Conservation (phyloP, 768 basidiomycete genomes). For the Astraeus odoratus region DNA sequence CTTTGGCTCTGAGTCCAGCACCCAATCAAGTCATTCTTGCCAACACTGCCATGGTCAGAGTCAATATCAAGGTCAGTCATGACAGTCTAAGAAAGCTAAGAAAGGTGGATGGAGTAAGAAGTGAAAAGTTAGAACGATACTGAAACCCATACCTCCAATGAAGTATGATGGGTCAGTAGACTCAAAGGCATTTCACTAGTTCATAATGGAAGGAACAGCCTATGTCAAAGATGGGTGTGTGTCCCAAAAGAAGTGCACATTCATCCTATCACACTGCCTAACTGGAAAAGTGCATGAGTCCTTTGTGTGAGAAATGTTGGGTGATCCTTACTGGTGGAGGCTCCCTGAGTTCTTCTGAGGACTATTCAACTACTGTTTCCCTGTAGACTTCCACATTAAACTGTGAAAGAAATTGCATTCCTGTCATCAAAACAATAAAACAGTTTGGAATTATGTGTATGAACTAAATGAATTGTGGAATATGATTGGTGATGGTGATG, state of each 20-base stretch:
- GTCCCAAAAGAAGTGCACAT: conserved; percentile 6
- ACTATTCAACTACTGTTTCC: conserved; percentile 35
- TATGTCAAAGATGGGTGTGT: conserved; percentile 17
- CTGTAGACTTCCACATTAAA: conserved; percentile 14
- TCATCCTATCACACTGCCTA: conserved; percentile 24
- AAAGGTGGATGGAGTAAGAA: neutral
- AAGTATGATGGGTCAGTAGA: neutral
- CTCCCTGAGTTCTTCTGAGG: conserved; percentile 25
- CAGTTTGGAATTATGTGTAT: conserved; percentile 27
- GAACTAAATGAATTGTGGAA: conserved; percentile 28
- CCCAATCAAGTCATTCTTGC: too few relatives aligned
- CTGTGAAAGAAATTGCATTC: conserved; percentile 20
- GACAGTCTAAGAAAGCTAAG: neutral
- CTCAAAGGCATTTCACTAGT: neutral
- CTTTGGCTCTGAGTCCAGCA: too few relatives aligned
- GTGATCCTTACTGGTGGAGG: conserved; percentile 19
- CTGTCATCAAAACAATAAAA: conserved; percentile 18
- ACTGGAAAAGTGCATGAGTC: conserved; percentile 26
- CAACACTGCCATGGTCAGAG: too few relatives aligned
- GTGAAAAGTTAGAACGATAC: too few relatives aligned
- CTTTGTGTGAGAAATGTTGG: conserved; percentile 25
- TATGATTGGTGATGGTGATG: conserved; percentile 24
- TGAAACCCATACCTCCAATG: neutral
- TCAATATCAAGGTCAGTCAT: neutral
- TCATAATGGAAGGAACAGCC: neutral